Conservation (phyloP, 805 yeast genomes). For the Ogataea polymorpha region DNA sequence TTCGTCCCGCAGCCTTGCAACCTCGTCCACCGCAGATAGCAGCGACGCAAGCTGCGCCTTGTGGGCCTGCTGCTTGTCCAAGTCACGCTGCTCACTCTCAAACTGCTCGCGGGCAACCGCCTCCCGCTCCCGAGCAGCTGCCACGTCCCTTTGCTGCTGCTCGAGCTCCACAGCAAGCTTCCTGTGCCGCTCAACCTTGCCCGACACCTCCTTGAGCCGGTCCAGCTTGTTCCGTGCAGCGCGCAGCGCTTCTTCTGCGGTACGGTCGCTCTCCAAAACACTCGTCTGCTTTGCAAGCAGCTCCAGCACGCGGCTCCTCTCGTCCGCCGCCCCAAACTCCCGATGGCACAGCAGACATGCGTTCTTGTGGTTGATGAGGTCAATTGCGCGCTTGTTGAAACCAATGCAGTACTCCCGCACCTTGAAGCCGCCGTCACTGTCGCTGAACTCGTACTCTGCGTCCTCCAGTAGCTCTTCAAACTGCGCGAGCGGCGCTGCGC, state of each 20-base stretch:
- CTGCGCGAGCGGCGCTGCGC: constrained; percentile 41
- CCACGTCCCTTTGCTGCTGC: background rate
- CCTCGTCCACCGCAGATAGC: constrained; percentile 33
- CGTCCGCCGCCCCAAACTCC: constrained; percentile 45
- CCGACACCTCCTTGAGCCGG: constrained; percentile 26
- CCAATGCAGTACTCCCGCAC: constrained; percentile 65
- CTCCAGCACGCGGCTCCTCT: constrained; percentile 21
- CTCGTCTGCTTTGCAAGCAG: constrained; percentile 23
- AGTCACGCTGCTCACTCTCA: background rate
- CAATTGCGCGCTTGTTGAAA: constrained; percentile 68
- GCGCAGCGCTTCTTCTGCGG: constrained; percentile 22
- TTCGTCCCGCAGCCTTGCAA: constrained; percentile 35
- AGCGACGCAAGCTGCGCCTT: background rate
- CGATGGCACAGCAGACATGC: constrained; percentile 74
- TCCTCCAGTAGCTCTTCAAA: constrained; percentile 51
- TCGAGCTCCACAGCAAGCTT: constrained; percentile 9
- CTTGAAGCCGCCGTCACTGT: constrained; percentile 62
- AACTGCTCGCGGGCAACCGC: background rate
- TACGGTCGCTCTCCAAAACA: constrained; percentile 18
- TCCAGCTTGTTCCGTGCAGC: constrained; percentile 30
- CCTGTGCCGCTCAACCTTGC: constrained; percentile 26
- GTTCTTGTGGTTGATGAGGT: constrained; percentile 52
- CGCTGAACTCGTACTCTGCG: constrained; percentile 59
- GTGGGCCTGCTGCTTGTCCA: background rate
- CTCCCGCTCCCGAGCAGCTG: background rate